phyloP scores from a whole-genome alignment of 2,329 filamentous ascomycete species.

The Fusarium tupiense region DNA sequence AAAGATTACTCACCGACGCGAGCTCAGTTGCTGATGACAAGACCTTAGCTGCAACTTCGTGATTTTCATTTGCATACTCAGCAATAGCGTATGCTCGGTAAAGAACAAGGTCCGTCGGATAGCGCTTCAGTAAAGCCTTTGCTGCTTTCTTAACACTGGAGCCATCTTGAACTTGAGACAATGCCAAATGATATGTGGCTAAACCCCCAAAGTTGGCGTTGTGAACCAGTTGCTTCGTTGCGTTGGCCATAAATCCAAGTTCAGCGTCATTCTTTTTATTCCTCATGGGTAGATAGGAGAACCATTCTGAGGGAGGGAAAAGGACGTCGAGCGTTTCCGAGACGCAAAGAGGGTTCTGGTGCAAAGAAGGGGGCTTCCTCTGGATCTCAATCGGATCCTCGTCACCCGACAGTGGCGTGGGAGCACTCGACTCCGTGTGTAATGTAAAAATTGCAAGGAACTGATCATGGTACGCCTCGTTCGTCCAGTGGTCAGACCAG shows the following conservation, averaged over 20 bases:
- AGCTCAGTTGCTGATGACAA: slow-evolving; percentile 69
- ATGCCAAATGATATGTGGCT: slow-evolving; percentile 75
- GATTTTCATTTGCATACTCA: slow-evolving; percentile 69
- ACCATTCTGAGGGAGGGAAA: slow-evolving; percentile 60
- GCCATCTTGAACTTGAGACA: slow-evolving; percentile 68
- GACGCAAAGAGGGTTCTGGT: slow-evolving; percentile 43
- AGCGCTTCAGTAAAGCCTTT: slow-evolving; percentile 76
- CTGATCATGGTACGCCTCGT: slow-evolving; percentile 46
- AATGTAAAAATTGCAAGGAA: slow-evolving; percentile 34
- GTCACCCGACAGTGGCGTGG: not conserved
- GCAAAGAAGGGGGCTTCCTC: slow-evolving; percentile 45
- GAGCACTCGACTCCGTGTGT: not conserved
- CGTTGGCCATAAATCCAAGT: slow-evolving; percentile 61
- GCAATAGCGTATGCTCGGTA: slow-evolving; percentile 85
- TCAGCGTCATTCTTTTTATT: slow-evolving; percentile 41
- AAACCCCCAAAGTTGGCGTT: slow-evolving; percentile 52
- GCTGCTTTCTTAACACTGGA: slow-evolving; percentile 72
- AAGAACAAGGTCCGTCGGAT: slow-evolving; percentile 70
- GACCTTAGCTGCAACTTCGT: slow-evolving; percentile 69
- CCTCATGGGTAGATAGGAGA: slow-evolving; percentile 50
- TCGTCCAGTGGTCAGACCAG: slow-evolving; percentile 42
- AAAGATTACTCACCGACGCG: slow-evolving; percentile 42
- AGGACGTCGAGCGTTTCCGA: slow-evolving; percentile 60
- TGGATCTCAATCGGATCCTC: slow-evolving; percentile 37
- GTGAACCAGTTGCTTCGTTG: slow-evolving; percentile 68